Percentiles rank a stretch among this genome's conserved stretches.
Evolutionary conservation across 2,329 filamentous ascomycete genomes (phyloP).

Genomic region (Chaetoscypha palmicola): DNA sequence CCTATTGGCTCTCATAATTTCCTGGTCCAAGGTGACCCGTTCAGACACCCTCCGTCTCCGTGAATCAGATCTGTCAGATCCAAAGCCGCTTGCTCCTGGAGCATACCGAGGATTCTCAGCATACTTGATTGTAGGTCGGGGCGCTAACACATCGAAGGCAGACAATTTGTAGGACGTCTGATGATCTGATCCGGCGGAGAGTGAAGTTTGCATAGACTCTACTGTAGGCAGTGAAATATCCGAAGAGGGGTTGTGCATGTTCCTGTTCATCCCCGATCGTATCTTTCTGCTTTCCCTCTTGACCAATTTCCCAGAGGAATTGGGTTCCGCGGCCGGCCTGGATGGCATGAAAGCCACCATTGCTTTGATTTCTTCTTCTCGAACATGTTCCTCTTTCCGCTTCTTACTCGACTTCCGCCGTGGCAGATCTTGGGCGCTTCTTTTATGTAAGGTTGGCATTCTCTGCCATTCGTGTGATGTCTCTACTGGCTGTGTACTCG

Average conservation of each 20-base stretch:
- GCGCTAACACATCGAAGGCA: constrained; percentile 71
- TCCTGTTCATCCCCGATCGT: constrained; percentile 47
- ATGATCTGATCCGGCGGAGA: constrained; percentile 68
- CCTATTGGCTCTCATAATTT: constrained; percentile 53
- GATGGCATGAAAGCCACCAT: constrained; percentile 67
- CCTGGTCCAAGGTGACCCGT: constrained; percentile 51
- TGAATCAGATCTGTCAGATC: constrained; percentile 37
- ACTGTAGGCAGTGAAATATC: constrained; percentile 68
- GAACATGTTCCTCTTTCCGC: constrained; percentile 64
- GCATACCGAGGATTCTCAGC: constrained; percentile 56
- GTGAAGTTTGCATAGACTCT: constrained; percentile 68
- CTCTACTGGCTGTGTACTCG: constrained; percentile 22
- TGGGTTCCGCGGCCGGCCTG: constrained; percentile 53
- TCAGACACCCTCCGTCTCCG: constrained; percentile 46
- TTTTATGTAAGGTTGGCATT: constrained; percentile 53
- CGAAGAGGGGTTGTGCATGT: constrained; percentile 48
- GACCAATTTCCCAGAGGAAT: constrained; percentile 51
- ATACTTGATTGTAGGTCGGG: constrained; percentile 75
- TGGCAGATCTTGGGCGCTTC: constrained; percentile 50
- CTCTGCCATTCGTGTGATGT: constrained; percentile 35
- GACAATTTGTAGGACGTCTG: constrained; percentile 70
- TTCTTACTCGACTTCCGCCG: constrained; percentile 72
- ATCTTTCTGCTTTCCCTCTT: constrained; percentile 61
- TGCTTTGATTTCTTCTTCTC: constrained; percentile 82
- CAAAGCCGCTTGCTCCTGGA: constrained; percentile 36